Base-by-base conservation (phyloP, 148 eudicot genomes). In the Limonium bicolor region DNA sequence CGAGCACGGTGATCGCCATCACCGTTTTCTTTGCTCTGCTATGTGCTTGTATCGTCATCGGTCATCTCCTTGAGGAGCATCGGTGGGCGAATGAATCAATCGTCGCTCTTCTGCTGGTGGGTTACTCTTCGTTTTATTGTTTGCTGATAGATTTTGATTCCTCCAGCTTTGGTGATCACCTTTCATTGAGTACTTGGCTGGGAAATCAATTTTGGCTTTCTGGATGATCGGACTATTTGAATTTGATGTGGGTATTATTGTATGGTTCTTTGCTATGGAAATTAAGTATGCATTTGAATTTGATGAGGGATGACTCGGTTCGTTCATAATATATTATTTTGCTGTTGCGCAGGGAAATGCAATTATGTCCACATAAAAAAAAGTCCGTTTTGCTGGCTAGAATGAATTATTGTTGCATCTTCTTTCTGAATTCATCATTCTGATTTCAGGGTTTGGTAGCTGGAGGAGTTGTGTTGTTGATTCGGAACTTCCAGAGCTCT, bases 71-170 rank as follows among this genome's bases (percentile, higher is more conserved):
- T 20, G 84, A 77, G 52, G 76, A 72, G 51, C 48, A 66, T 44
- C 76, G 76, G 1, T 77, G 79, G 79, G 79, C 84, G 16, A 77
- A 72, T 16, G 84, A 77, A 58, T 77, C 84, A 9, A 77, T 72
- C 39, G 69, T 78, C 6, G 64, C 84, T 11, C 84, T 77, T 54
- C 67, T 77, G 30, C 66, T 77, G 73, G 84, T 77, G 51, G 33
- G 65, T 42, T 14, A 42, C 4, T 41, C 9, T 3, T 7, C 42
- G 20, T 1, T 1, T 20, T 14, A 15, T 14, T 36, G 20, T 15
- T 39, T 14, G n/a, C 1, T 25, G 8, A 1, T 19, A 20, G 2
- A n/a, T 21, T 22, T 11, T 0, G 28, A 41, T 21, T 41, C 6
- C 11, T 6, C 9, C 8, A 16, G 13, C 21, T 39, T 39, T 14